Percentiles rank a stretch among this genome's conserved stretches.
Evolutionary conservation across 2,329 filamentous ascomycete genomes (phyloP).

Genomic region (Hypoxylon sp.): DNA sequence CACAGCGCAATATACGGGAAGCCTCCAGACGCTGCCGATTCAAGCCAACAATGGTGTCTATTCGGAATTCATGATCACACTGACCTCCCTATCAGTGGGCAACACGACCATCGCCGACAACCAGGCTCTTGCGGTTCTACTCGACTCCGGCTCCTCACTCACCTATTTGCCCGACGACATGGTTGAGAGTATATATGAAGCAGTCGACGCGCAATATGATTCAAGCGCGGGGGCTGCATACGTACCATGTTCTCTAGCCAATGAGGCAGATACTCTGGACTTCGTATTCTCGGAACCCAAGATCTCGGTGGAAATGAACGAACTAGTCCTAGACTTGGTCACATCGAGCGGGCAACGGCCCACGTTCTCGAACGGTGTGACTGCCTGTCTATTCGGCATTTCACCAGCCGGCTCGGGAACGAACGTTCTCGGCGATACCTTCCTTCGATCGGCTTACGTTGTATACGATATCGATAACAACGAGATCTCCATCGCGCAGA

Average conservation of each 20-base stretch:
- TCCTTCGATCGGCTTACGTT: conserved; percentile 80
- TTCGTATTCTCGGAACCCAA: conserved; percentile 69
- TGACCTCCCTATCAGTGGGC: conserved; percentile 71
- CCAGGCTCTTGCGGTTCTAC: conserved; percentile 73
- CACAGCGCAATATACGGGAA: conserved; percentile 73
- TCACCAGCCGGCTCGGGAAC: conserved; percentile 69
- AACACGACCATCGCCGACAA: conserved; percentile 60
- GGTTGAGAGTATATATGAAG: conserved; percentile 62
- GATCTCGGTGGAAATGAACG: conserved; percentile 70
- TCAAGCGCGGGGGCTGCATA: conserved; percentile 68
- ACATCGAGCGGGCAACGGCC: conserved; percentile 64
- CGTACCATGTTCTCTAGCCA: conserved; percentile 70
- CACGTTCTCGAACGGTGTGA: conserved; percentile 66
- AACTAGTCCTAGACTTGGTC: conserved; percentile 71
- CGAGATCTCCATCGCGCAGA: conserved; percentile 78
- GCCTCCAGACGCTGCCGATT: conserved; percentile 77
- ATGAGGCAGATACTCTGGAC: conserved; percentile 60
- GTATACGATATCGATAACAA: conserved; percentile 82
- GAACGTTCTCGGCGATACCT: conserved; percentile 80
- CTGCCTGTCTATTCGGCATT: conserved; percentile 78
- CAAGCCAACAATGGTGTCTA: conserved; percentile 67
- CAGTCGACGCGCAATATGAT: conserved; percentile 66
- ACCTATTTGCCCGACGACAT: conserved; percentile 74
- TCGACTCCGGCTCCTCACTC: conserved; percentile 79
- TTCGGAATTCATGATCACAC: conserved; percentile 77